Evolutionary conservation across 2,329 filamentous ascomycete genomes (phyloP), one percentile per base, ranked within the genome.

Genomic region (Cercospora canescens): DNA sequence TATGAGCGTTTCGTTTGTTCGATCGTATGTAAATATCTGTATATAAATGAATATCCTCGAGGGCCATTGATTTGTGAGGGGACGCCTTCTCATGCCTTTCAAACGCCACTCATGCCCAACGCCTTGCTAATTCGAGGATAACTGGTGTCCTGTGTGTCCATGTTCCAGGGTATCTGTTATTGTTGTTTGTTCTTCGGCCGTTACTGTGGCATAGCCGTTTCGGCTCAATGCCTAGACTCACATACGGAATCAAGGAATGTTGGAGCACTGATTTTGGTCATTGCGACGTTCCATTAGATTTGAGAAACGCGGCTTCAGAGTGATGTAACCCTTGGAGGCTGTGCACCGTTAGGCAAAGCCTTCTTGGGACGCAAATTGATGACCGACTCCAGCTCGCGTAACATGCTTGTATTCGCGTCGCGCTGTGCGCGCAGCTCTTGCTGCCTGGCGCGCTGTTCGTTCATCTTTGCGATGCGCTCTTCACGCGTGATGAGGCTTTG

Each of bases 311-410:
- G 54, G 55, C 55, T 32, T 63, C 55, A 66, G 39, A 66, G 64
- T 24, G 64, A 66, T 37, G 64, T 66, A 4, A 66, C 60, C 50
- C 64, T 57, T 28, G 64, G 35, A 34, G 64, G 34, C 24, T 56
- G 37, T 39, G 39, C 32, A 26, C 67, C 67, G 60, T 69, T 67
- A 6, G 61, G 21, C 21, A 24, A 52, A 6, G 39, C 34, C 39
- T 67, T 68, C 66, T 69, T 69, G 18, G 65, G 65, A 24, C 67
- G 54, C 34, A 78, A 62, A 34, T 74, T 77, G 62, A 98, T 96
- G 67, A 99, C 88, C 68, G 92, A 94, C 81, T 97, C 93, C 65
- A 99, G 84, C 80, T 99, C 95, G 69, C 91, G 89, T 69, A 99
- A 85, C 92, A 99, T 97, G 72, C 91, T 92, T 50, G 89, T 91